These are phyloP conservation scores for Syncephalastrum sp. DNA, from an alignment of 371 early-diverging fungal species.

Conservation along the genomic window DNA sequence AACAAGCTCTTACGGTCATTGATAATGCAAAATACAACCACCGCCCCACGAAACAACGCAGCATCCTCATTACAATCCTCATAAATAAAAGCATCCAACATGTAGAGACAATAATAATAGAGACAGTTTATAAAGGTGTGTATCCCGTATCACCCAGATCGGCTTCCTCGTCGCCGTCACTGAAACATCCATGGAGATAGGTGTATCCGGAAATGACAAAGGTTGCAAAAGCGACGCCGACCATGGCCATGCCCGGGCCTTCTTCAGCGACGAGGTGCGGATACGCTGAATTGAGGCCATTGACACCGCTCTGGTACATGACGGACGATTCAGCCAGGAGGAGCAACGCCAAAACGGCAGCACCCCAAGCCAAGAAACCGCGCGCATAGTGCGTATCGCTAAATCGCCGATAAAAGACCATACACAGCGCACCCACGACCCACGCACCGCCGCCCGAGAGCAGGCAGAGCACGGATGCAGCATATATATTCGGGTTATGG, in stretches of 20 bases:
- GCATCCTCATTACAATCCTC: too few species aligned
- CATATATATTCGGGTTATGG: slow-evolving; percentile 42
- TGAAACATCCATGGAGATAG: slow-evolving; percentile 34
- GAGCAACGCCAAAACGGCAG: slow-evolving; percentile 29
- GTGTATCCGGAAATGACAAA: slow-evolving; percentile 25
- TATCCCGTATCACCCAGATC: slow-evolving; percentile 26
- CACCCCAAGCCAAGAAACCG: slow-evolving; percentile 36
- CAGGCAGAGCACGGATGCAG: slow-evolving; percentile 35
- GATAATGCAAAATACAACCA: too few species aligned
- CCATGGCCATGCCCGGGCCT: slow-evolving; percentile 36
- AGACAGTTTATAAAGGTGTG: slow-evolving; percentile 22
- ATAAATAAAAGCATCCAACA: too few species aligned
- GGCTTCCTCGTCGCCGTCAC: slow-evolving; percentile 21
- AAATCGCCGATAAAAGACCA: slow-evolving; percentile 17
- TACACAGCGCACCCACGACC: slow-evolving; percentile 16
- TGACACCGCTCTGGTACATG: slow-evolving; percentile 37
- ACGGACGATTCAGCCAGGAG: slow-evolving; percentile 27
- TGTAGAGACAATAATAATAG: background rate
- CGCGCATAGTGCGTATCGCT: slow-evolving; percentile 38
- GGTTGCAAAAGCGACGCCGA: slow-evolving; percentile 35
- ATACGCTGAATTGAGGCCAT: slow-evolving; percentile 29
- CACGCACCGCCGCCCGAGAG: slow-evolving; percentile 26
- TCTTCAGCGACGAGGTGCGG: slow-evolving; percentile 34
- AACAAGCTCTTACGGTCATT: too few species aligned
- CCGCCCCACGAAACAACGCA: too few species aligned